Conservation (phyloP, 345 rosid genomes). For the Salix exigua region DNA sequence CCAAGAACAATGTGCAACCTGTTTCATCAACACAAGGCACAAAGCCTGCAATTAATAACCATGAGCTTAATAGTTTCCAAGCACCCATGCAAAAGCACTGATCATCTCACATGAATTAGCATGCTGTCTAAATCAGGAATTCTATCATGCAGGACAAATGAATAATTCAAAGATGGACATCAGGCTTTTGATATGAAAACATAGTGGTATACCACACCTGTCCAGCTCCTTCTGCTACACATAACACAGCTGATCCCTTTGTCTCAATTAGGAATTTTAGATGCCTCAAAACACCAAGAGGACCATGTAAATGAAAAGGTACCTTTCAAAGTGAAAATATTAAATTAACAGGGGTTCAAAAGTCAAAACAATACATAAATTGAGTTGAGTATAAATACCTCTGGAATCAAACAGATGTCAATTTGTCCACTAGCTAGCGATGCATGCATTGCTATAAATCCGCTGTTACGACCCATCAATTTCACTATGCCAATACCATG, state of each 20-base stretch:
- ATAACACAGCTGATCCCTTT: conserved; percentile 94
- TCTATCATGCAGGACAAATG: too few species aligned
- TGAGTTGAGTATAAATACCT: conserved; percentile 43
- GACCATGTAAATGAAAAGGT: conserved; percentile 80
- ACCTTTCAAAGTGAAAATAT: conserved; percentile 41
- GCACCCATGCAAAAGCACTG: too few species aligned
- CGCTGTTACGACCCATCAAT: conserved; percentile 98
- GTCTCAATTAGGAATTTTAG: conserved; percentile 84
- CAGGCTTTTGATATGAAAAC: not conserved
- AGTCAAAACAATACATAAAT: not conserved
- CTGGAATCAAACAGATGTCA: conserved; percentile 95
- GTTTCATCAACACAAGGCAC: too few species aligned
- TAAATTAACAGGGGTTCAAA: conserved; percentile 1
- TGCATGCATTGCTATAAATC: conserved; percentile 97
- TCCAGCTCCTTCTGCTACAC: conserved; percentile 99
- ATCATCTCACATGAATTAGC: too few species aligned
- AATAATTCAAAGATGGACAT: too few species aligned
- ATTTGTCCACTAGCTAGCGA: conserved; percentile 97
- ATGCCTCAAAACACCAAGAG: conserved; percentile 86
- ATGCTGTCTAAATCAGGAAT: too few species aligned
- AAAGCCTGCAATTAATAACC: too few species aligned
- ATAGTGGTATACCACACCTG: conserved; percentile 47
- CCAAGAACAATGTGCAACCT: too few species aligned
- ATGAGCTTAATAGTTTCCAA: too few species aligned
- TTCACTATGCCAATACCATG: conserved; percentile 93